Evolutionary conservation across 192 early-diverging fungal species (phyloP), one percentile per base, ranked within the genome.

Genomic region (Pecoramyces ruminantium): DNA sequence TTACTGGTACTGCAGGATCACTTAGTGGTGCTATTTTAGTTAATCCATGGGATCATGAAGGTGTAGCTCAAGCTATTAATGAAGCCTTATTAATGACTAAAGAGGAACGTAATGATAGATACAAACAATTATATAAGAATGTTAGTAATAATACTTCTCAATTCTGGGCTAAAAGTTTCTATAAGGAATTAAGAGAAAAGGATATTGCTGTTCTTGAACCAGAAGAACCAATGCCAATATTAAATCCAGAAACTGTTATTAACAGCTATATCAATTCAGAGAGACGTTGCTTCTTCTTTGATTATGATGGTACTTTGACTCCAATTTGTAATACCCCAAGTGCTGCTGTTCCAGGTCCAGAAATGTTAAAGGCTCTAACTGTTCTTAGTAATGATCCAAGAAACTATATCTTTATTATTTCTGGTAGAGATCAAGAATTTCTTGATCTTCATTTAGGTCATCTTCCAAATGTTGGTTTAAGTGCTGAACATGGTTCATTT

Each of bases 251-350:
- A 13, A 42, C 78, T 17, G 81, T 83, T 25, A 29, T 81, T 12
- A 80, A 88, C 27, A 85, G 82, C 21, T 96, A 92, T 86, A 81
- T 78, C 15, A 78, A 80, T 6, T 81, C 96, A 14, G 89, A 89
- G 82, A 93, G 89, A 83, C 90, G 97, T 27, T 86, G 98, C 16
- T 85, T 99, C 34, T 90, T 97, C 86, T 95, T 99, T 84, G 96
- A 98, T 82, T 98, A 98, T 84, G 97, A 98, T 82, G 97, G 97
- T 30, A 99, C 96, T 9, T 85, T 99, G 18, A 96, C 96, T 3
- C 95, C 96, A 5, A 97, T 97, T 77, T 88, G 88, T 78, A 95
- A 93, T 85, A 93, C 89, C 28, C 96, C 95, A 17, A 89, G 89
- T 6, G 92, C 92, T 38, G 95, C 95, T 17, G 81, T 93, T 11